Conservation (phyloP, 495 filamentous ascomycete species). For the Neurospora hispaniola region DNA sequence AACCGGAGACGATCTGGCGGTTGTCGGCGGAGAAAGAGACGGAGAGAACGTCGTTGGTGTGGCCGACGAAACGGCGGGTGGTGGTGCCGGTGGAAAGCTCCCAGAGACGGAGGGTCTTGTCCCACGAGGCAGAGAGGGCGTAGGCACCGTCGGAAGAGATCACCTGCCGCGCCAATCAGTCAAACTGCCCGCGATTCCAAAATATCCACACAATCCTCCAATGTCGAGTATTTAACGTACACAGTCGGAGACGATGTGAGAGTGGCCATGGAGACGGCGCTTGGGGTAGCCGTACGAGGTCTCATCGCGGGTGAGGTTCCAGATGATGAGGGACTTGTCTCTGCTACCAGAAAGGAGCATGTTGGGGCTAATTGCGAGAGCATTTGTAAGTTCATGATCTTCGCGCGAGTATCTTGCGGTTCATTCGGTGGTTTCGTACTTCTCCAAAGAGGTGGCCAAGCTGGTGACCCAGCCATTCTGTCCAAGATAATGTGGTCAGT, state of each 20-base stretch:
- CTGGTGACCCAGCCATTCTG: constrained; percentile 66
- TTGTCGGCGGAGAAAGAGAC: constrained; percentile 99
- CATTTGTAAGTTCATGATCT: constrained; percentile 19
- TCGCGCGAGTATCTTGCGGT: constrained; percentile 3
- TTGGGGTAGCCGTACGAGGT: constrained; percentile 96
- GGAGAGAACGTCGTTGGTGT: constrained; percentile 98
- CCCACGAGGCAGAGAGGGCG: constrained; percentile 97
- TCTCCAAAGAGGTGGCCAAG: constrained; percentile 97
- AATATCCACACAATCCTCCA: constrained; percentile 7
- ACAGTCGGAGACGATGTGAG: constrained; percentile 99
- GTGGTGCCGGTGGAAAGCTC: constrained; percentile 93
- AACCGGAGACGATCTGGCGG: constrained; percentile 99
- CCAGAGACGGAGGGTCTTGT: constrained; percentile 99
- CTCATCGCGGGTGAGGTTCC: constrained; percentile 99
- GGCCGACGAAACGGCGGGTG: constrained; percentile 95
- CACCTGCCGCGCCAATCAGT: constrained; percentile 51
- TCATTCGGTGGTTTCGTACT: constrained; percentile 46
- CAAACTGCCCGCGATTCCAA: constrained; percentile 8
- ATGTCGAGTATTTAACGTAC: constrained; percentile 47
- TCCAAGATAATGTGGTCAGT: constrained; percentile 8
- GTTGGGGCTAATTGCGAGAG: constrained; percentile 63
- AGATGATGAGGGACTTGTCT: constrained; percentile 99
- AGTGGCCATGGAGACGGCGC: constrained; percentile 95
- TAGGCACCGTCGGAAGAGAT: constrained; percentile 99
- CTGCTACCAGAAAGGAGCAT: constrained; percentile 97